These are phyloP conservation scores for Zymoseptoria ardabiliae DNA, from an alignment of 2,329 filamentous ascomycete genomes.

Conservation along the genomic window DNA sequence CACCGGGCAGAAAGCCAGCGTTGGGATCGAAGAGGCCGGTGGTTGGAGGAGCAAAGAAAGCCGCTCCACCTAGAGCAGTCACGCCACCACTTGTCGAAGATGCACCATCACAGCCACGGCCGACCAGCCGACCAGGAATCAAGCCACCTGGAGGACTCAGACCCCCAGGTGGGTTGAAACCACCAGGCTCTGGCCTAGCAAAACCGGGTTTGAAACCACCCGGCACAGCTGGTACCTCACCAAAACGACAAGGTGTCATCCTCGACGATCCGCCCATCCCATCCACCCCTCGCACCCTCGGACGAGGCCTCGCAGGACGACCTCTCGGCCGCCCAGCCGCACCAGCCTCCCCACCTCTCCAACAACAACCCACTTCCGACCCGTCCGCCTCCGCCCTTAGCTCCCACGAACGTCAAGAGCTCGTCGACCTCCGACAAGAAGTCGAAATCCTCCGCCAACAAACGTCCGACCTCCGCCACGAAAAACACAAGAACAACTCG, in stretches of 20 bases:
- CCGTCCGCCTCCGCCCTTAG: slow-evolving; percentile 52
- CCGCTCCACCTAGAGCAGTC: slow-evolving; percentile 34
- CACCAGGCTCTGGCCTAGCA: slow-evolving; percentile 35
- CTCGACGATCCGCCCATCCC: slow-evolving; percentile 23
- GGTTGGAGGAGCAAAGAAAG: slow-evolving; percentile 39
- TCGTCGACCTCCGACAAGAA: slow-evolving; percentile 78
- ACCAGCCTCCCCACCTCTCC: slow-evolving; percentile 47
- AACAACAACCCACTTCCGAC: slow-evolving; percentile 43
- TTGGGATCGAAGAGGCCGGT: slow-evolving; percentile 40
- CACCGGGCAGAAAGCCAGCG: slow-evolving; percentile 47
- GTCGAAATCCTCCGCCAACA: slow-evolving; percentile 71
- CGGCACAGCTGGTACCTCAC: slow-evolving; percentile 16
- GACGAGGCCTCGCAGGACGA: slow-evolving; percentile 72
- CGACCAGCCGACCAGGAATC: slow-evolving; percentile 47
- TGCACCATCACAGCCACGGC: slow-evolving; percentile 51
- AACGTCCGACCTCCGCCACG: slow-evolving; percentile 72
- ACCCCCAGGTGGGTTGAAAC: slow-evolving; percentile 24
- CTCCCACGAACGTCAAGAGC: slow-evolving; percentile 78
- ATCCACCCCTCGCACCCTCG: slow-evolving; percentile 38
- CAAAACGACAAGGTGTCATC: slow-evolving; percentile 25
- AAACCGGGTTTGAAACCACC: slow-evolving; percentile 36
- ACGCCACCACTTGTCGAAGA: slow-evolving; percentile 38
- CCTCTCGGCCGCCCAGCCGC: slow-evolving; percentile 67
- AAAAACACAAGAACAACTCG: slow-evolving; percentile 72
- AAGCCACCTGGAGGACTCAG: slow-evolving; percentile 31